phyloP scores from a whole-genome alignment of 1,139 yeast species.

The Candida freyschussii region DNA sequence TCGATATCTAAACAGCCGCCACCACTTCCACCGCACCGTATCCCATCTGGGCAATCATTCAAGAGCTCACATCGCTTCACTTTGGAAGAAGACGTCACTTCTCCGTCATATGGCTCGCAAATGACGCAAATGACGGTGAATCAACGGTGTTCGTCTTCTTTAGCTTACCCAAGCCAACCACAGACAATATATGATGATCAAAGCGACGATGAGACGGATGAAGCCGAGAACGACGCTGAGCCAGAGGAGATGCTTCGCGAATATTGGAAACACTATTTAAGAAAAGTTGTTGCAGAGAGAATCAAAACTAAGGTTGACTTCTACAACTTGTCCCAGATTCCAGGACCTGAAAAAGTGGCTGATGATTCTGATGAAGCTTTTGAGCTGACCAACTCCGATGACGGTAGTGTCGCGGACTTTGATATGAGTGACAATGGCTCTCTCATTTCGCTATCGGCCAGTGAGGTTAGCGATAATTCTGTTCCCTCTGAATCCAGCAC shows the following conservation, averaged over 20 bases:
- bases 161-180: constrained; percentile 10
- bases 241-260: constrained; percentile 12
- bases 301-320: constrained; percentile 19
- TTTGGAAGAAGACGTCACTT: constrained; percentile 1
- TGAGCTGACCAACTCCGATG: constrained; percentile 9
- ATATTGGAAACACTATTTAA: constrained; percentile 16
- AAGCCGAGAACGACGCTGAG: constrained; percentile 1
- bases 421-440: constrained; percentile 10
- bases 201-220: constrained; percentile 7
- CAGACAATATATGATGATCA: constrained; percentile 11
- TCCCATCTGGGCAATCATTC: no score
- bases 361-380: constrained; percentile 9
- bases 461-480: constrained; percentile 5
- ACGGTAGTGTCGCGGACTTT: constrained; percentile 2
- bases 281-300: constrained; percentile 17
- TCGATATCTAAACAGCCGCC: no score
- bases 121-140: no score
- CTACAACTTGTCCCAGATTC: constrained; percentile 11
- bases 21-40: no score
- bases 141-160: no score
- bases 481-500: constrained; percentile 10
- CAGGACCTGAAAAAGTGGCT: constrained; percentile 11
- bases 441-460: constrained; percentile 14
- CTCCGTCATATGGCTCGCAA: neutral
- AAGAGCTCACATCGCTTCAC: no score